These are phyloP conservation scores for Penicillium sp. DNA, from an alignment of 2,329 filamentous ascomycete genomes.

Conservation along the genomic window DNA sequence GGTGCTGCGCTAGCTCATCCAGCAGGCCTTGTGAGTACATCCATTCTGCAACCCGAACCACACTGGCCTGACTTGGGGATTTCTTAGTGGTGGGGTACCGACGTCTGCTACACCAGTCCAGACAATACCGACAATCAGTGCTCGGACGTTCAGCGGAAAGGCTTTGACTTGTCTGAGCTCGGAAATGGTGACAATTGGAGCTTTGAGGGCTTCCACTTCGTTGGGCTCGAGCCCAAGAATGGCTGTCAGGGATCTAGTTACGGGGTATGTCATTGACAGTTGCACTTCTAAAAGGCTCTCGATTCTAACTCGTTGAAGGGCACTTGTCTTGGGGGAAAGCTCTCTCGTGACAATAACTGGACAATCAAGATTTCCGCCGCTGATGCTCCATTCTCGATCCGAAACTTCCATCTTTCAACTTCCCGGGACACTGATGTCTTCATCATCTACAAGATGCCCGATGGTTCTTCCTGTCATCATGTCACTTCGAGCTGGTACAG, in stretches of 20 bases:
- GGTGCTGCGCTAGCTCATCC: conserved; percentile 37
- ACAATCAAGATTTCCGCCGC: conserved; percentile 11
- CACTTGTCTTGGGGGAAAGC: conserved; percentile 61
- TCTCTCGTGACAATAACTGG: conserved; percentile 51
- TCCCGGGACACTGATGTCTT: conserved; percentile 75
- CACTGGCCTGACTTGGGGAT: not conserved
- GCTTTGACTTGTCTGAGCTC: conserved; percentile 69
- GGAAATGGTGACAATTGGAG: conserved; percentile 55
- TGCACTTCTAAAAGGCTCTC: too few relatives aligned
- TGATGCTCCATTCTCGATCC: conserved; percentile 64
- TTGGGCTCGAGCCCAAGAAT: conserved; percentile 65
- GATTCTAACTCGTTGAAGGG: conserved; percentile 31
- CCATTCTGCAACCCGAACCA: not conserved
- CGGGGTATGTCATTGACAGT: conserved; percentile 40
- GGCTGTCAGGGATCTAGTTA: conserved; percentile 31
- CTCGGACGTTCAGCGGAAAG: conserved; percentile 59
- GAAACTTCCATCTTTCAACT: conserved; percentile 65
- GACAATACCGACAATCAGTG: conserved; percentile 74
- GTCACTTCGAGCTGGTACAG: conserved; percentile 61
- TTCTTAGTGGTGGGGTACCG: conserved; percentile 45
- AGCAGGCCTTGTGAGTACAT: conserved; percentile 40
- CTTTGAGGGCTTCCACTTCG: conserved; percentile 71
- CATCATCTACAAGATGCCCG: conserved; percentile 80
- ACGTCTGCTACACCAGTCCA: conserved; percentile 61
- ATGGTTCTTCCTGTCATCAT: conserved; percentile 77